Evolutionary conservation across 306 rosid genomes (phyloP), one percentile per base, ranked within the genome.

Genomic region (Styphnolobium japonicum): DNA sequence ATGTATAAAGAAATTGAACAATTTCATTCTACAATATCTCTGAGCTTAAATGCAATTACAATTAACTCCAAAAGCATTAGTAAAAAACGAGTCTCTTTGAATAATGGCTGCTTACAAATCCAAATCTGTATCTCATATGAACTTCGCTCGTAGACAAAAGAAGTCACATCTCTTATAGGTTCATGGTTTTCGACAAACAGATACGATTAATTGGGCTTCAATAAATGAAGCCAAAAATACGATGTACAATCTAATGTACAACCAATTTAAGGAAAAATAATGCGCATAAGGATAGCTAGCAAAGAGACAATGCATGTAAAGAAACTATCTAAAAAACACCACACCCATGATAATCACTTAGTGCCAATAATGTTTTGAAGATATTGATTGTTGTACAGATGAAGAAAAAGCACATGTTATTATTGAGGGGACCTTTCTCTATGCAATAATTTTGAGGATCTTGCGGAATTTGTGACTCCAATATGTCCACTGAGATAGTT

Each of bases 401-500:
- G 83, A 66, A 7, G 73, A 39, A 55, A 84, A 78, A 81, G 73
- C 80, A 76, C 73, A 67, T 21, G 73, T 19, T 81, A 78, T 85
- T 73, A 66, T 81, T 73, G 83, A 77, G 67, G 70, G 71, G 64
- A 9, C 67, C 66, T 78, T 71, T 82, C 69, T 69, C 68, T 5
- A 11, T 70, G 74, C 82, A 86, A 82, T 82, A 56, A 82, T 86
- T 79, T 70, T 3, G 82, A 82, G 82, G 80, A 71, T 82, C 76
- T 79, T 71, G 75, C 82, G 80, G 86, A 86, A 79, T 82, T 55
- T 86, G 86, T 75, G 86, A 86, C 77, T 86, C 73, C 39, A 46
- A 79, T 68, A 43, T 82, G 69, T 75, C 86, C 89, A 79, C 80
- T 56, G 12, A 57, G 40, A 61, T 68, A 10, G 5, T 62, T 68